A percentile compares a stretch with the other conserved stretches of the same genome.
These are phyloP conservation scores for Pseudognaphalium luteoalbum DNA, from an alignment of 129 eudicot species.

Conservation along the genomic window DNA sequence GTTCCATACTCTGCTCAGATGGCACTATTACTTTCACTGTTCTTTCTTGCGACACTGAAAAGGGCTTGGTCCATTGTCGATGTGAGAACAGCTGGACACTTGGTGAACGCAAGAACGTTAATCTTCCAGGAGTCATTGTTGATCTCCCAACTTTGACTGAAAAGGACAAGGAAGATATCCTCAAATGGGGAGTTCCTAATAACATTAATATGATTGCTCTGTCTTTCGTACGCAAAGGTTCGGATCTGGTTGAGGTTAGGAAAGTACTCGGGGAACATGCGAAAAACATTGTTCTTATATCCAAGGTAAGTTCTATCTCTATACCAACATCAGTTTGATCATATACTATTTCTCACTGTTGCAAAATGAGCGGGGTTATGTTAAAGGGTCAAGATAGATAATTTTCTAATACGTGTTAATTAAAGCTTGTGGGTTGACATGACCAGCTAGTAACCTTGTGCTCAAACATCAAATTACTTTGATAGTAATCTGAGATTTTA, in stretches of 20 bases:
- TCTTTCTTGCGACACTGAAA: slow-evolving; percentile 38
- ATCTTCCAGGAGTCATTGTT: slow-evolving; percentile 45
- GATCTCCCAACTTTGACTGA: slow-evolving; percentile 49
- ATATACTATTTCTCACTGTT: not conserved
- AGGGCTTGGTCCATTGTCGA: slow-evolving; percentile 40
- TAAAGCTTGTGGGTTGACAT: not conserved
- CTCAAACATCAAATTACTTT: not conserved
- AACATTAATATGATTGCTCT: slow-evolving; percentile 40
- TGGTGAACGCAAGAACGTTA: slow-evolving; percentile 50
- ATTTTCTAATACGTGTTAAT: not conserved
- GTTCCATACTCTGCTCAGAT: slow-evolving; percentile 38
- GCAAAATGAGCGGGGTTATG: not conserved
- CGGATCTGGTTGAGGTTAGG: slow-evolving; percentile 42
- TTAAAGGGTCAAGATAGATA: not conserved
- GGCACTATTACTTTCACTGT: slow-evolving; percentile 44
- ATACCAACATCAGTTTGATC: not conserved
- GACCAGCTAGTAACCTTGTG: not conserved
- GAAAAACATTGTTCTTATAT: slow-evolving; percentile 39
- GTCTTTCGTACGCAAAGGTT: slow-evolving; percentile 48
- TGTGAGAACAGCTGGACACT: slow-evolving; percentile 43
- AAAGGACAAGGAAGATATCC: slow-evolving; percentile 42
- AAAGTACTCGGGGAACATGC: slow-evolving; percentile 46
- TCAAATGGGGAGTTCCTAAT: slow-evolving; percentile 43
- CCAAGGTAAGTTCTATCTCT: slow-evolving; percentile 31
- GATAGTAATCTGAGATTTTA: not conserved